Evolutionary conservation across 208 protist species (phyloP).

Genomic region (Trypanosoma platydactyli): DNA sequence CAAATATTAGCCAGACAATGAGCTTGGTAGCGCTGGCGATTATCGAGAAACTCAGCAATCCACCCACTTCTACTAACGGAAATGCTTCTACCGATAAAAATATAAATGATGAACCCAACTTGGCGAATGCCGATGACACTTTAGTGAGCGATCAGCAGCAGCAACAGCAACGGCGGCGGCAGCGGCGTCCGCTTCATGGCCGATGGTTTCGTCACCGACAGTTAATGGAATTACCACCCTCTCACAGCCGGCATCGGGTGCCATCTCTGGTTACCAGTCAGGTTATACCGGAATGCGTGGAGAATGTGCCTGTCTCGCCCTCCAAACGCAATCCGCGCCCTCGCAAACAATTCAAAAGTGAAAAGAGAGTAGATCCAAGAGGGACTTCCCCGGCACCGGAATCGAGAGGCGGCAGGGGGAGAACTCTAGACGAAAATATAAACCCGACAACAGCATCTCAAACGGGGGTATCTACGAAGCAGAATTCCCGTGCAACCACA

Average conservation of each 20-base stretch:
- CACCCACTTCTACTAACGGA: too few species aligned
- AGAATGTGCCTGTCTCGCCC: not conserved
- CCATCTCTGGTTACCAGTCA: constrained; percentile 12
- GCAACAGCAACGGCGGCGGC: not conserved
- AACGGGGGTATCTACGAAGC: not conserved
- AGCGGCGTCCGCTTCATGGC: not conserved
- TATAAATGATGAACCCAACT: not conserved
- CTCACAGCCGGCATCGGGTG: not conserved
- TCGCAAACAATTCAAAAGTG: not conserved
- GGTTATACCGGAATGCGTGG: not conserved
- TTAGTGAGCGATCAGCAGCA: not conserved
- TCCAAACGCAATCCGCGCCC: not conserved
- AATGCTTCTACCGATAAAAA: not conserved
- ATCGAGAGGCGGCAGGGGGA: not conserved
- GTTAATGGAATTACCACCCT: constrained; percentile 4
- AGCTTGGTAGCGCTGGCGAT: too few species aligned
- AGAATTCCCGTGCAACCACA: not conserved
- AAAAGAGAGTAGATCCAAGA: not conserved
- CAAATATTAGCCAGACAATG: too few species aligned
- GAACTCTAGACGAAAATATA: not conserved
- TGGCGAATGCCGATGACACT: not conserved
- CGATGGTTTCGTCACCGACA: not conserved
- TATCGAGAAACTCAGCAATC: too few species aligned
- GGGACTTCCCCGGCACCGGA: not conserved
- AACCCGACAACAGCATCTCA: not conserved